Evolutionary conservation across 495 filamentous ascomycete genomes (phyloP).

Genomic region (Podospora australis): DNA sequence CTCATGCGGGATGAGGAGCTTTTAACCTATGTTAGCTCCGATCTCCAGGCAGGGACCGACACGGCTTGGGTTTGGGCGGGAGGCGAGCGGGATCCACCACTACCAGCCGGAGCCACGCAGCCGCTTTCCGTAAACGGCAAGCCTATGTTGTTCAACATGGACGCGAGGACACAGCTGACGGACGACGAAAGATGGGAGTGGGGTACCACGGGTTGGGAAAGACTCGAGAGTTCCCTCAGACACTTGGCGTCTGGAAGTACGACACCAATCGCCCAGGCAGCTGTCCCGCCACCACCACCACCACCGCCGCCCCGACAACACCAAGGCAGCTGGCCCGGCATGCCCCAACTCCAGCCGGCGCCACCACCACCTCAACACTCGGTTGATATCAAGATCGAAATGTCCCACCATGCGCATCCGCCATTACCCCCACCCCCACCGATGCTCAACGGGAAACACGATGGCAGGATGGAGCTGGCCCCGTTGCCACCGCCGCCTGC

Average conservation of each 20-base stretch:
- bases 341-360: neutral
- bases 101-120: neutral
- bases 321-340: slow-evolving; percentile 7
- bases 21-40: slow-evolving; percentile 78
- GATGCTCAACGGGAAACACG: slow-evolving; percentile 24
- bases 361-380: slow-evolving; percentile 20
- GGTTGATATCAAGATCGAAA: slow-evolving; percentile 30
- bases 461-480: slow-evolving; percentile 7
- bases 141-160: slow-evolving; percentile 16
- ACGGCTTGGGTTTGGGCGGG: slow-evolving; percentile 86
- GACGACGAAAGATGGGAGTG: slow-evolving; percentile 23
- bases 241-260: slow-evolving; percentile 14
- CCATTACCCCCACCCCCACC: slow-evolving; percentile 12
- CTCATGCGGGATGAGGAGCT: slow-evolving; percentile 84
- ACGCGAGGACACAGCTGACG: slow-evolving; percentile 20
- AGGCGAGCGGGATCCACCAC: slow-evolving; percentile 32
- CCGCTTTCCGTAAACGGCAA: slow-evolving; percentile 1
- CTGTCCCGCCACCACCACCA: neutral
- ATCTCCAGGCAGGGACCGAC: slow-evolving; percentile 78
- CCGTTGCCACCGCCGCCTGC: slow-evolving; percentile 1
- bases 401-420: no score
- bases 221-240: slow-evolving; percentile 22
- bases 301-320: slow-evolving; percentile 1
- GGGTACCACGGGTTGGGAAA: slow-evolving; percentile 18
- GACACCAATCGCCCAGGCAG: neutral